A percentile compares a stretch with the other conserved stretches of the same genome.
phyloP scores from a whole-genome alignment of 2,329 filamentous ascomycete genomes.

The Ophiostoma sp. region DNA sequence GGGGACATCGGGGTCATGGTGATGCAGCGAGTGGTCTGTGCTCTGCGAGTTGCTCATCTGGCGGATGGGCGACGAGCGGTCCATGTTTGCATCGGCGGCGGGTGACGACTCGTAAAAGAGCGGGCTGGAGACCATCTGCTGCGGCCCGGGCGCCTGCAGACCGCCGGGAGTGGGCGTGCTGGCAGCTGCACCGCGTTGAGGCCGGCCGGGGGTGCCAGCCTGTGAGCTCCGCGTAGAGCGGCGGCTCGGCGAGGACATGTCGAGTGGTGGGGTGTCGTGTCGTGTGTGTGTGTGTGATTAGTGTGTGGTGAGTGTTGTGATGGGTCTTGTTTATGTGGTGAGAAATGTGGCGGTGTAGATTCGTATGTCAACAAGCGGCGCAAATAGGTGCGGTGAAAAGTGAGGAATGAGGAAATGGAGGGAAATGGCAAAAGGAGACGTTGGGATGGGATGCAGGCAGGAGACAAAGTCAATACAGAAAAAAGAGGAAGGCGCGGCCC shows the following conservation, averaged over 20 bases:
- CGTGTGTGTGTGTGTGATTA: slow-evolving; percentile 6
- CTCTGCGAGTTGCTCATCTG: slow-evolving; percentile 55
- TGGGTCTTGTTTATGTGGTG: background rate
- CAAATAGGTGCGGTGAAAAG: background rate
- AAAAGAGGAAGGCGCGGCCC: slow-evolving; percentile 23
- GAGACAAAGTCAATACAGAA: slow-evolving; percentile 7
- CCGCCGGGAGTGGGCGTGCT: slow-evolving; percentile 29
- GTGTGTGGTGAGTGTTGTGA: background rate
- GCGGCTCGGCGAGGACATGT: slow-evolving; percentile 57
- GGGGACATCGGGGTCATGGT: slow-evolving; percentile 28
- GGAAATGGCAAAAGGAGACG: background rate
- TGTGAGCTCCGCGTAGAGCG: slow-evolving; percentile 52
- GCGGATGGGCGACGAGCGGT: slow-evolving; percentile 48
- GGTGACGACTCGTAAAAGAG: slow-evolving; percentile 63
- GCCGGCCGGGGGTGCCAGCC: slow-evolving; percentile 43
- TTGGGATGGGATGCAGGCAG: slow-evolving; percentile 13
- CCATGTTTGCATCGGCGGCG: slow-evolving; percentile 18
- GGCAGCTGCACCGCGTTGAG: background rate
- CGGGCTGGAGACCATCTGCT: slow-evolving; percentile 67
- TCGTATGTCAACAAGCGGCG: background rate
- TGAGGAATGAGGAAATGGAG: background rate
- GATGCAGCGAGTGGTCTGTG: slow-evolving; percentile 32
- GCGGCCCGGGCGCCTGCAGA: slow-evolving; percentile 34
- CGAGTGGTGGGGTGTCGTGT: slow-evolving; percentile 25
- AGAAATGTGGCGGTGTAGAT: slow-evolving; percentile 5